Evolutionary conservation across 2,329 filamentous ascomycete genomes (phyloP).

Genomic region (Paecilomyces fulvus): DNA sequence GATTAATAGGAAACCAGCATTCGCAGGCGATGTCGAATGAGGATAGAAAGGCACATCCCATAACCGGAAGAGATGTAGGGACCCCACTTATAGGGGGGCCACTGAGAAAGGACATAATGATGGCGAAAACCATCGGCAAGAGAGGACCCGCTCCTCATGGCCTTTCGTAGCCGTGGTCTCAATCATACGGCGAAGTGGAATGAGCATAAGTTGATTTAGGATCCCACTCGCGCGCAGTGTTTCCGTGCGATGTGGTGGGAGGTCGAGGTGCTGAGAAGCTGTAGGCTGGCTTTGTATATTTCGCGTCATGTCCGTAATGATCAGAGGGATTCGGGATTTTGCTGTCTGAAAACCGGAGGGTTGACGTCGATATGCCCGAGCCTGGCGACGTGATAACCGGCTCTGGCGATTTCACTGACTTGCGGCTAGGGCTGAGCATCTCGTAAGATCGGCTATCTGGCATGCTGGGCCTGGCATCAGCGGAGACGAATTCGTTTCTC

Average conservation of each 20-base stretch:
- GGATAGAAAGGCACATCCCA: not conserved
- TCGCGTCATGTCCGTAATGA: conserved; percentile 36
- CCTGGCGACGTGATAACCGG: conserved; percentile 20
- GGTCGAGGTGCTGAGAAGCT: conserved; percentile 43
- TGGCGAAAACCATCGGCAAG: not conserved
- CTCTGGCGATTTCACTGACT: conserved; percentile 24
- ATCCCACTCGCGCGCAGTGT: conserved; percentile 25
- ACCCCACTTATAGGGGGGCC: not conserved
- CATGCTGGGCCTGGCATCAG: conserved; percentile 63
- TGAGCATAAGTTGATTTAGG: conserved; percentile 28
- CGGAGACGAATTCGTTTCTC: conserved; percentile 75
- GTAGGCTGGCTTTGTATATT: conserved; percentile 39
- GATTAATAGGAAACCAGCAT: not conserved
- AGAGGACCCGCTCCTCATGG: not conserved
- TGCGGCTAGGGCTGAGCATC: conserved; percentile 50
- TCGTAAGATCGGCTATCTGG: conserved; percentile 66
- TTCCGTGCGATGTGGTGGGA: conserved; percentile 20
- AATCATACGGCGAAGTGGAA: not conserved
- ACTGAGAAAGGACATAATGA: not conserved
- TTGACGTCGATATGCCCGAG: conserved; percentile 13
- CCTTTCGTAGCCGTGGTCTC: not conserved
- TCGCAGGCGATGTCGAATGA: not conserved
- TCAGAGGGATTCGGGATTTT: conserved; percentile 21
- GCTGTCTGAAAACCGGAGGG: conserved; percentile 10
- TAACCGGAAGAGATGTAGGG: not conserved